Evolutionary conservation across 371 early-diverging fungal genomes (phyloP).

Genomic region (Synchytrium microbalum): DNA sequence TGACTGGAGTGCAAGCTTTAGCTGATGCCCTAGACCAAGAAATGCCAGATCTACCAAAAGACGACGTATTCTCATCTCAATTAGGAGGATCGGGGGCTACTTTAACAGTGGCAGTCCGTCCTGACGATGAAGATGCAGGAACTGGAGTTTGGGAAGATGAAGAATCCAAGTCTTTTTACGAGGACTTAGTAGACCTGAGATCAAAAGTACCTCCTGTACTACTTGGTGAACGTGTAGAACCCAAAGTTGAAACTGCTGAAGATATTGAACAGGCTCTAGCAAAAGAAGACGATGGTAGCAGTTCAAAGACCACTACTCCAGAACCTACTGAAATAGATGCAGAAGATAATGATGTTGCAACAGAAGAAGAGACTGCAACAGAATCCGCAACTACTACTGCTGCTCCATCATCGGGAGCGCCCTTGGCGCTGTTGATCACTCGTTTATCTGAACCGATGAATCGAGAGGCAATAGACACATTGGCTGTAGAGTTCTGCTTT

Average conservation of each 20-base stretch:
- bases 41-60: constrained; percentile 67
- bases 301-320: constrained; percentile 12
- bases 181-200: constrained; percentile 65
- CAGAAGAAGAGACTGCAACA: constrained; percentile 10
- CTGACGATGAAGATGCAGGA: constrained; percentile 12
- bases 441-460: constrained; percentile 72
- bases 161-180: constrained; percentile 75
- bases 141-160: constrained; percentile 81
- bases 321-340: background rate
- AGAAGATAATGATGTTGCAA: constrained; percentile 12
- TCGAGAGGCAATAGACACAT: constrained; percentile 73
- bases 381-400: constrained; percentile 18
- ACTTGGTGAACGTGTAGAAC: constrained; percentile 33
- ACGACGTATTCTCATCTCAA: constrained; percentile 37
- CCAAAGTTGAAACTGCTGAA: constrained; percentile 13
- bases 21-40: constrained; percentile 57
- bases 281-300: background rate
- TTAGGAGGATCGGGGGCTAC: background rate
- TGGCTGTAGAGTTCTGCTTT: constrained; percentile 89
- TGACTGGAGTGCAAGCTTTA: constrained; percentile 52
- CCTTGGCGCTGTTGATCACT: constrained; percentile 52
- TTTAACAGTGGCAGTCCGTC: background rate
- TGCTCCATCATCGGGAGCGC: constrained; percentile 16
- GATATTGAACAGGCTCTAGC: constrained; percentile 13
- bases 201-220: constrained; percentile 71